phyloP scores from a whole-genome alignment of 163 green algal genomes.

The Scenedesmus sp. region DNA sequence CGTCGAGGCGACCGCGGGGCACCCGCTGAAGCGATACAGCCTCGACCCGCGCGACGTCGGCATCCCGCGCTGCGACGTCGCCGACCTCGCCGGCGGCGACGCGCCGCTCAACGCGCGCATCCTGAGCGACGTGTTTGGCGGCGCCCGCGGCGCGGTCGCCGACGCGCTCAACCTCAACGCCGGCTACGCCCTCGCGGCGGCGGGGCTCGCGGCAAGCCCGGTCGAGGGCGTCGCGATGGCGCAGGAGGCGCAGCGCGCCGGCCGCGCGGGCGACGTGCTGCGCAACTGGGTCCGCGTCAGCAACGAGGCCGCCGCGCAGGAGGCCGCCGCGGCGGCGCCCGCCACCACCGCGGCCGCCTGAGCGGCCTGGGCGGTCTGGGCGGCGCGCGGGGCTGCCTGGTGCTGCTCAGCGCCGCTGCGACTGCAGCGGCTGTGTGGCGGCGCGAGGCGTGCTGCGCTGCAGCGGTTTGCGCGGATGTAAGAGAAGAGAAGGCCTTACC shows the following conservation, averaged over 20 bases:
- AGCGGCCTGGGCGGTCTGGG: background rate
- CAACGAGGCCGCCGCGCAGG: slow-evolving; percentile 22
- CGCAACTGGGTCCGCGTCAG: slow-evolving; percentile 37
- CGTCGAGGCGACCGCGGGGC: slow-evolving; percentile 75
- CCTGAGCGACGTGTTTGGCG: slow-evolving; percentile 90
- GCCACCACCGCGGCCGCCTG: slow-evolving; percentile 1
- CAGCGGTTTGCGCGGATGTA: too few relatives aligned
- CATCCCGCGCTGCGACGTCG: slow-evolving; percentile 88
- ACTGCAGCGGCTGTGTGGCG: too few relatives aligned
- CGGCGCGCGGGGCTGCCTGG: too few relatives aligned
- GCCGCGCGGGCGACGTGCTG: slow-evolving; percentile 52
- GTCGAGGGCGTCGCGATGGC: slow-evolving; percentile 90
- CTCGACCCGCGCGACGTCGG: slow-evolving; percentile 92
- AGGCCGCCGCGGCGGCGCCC: background rate
- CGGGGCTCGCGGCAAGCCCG: slow-evolving; percentile 64
- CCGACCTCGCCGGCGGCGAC: slow-evolving; percentile 94
- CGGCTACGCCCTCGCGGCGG: slow-evolving; percentile 87
- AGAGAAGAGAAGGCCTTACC: too few relatives aligned
- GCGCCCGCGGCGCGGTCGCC: slow-evolving; percentile 81
- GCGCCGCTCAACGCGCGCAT: slow-evolving; percentile 89
- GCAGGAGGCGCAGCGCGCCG: slow-evolving; percentile 80
- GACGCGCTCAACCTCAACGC: slow-evolving; percentile 94
- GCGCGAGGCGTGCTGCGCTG: too few relatives aligned
- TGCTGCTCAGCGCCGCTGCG: too few relatives aligned
- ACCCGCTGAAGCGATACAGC: slow-evolving; percentile 68